Evolutionary conservation across 2,329 filamentous ascomycete species (phyloP).

Genomic region (Claviceps quebecensis): DNA sequence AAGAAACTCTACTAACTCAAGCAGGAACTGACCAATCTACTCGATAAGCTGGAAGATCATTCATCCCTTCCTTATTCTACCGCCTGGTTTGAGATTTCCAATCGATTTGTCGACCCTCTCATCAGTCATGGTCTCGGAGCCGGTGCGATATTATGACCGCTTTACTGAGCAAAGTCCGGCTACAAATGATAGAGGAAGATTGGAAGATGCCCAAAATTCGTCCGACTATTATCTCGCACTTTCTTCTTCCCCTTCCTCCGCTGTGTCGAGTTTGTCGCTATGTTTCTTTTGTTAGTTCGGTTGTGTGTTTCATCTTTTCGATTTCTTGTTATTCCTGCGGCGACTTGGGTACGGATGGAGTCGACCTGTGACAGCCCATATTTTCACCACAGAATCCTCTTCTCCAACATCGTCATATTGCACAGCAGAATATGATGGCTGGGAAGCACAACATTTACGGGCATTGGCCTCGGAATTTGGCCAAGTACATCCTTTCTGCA

Average conservation of each 20-base stretch:
- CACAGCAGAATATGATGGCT: conserved; percentile 24
- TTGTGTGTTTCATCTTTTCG: conserved; percentile 8
- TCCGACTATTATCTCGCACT: not conserved
- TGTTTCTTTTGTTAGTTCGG: conserved; percentile 5
- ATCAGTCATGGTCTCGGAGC: not conserved
- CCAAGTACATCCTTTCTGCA: conserved; percentile 20
- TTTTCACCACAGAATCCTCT: conserved; percentile 25
- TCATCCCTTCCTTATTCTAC: not conserved
- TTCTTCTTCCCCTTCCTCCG: not conserved
- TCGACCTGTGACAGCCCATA: conserved; percentile 25
- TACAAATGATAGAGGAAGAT: not conserved
- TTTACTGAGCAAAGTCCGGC: not conserved
- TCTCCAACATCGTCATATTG: conserved; percentile 24
- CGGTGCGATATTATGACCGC: not conserved
- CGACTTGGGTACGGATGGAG: conserved; percentile 22
- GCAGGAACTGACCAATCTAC: conserved; percentile 17
- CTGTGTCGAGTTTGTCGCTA: not conserved
- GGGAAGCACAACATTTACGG: conserved; percentile 22
- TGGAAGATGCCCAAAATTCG: not conserved
- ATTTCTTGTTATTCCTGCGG: conserved; percentile 19
- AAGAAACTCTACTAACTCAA: conserved; percentile 13
- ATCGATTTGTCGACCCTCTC: not conserved
- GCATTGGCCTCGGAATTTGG: conserved; percentile 20
- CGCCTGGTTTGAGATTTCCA: not conserved
- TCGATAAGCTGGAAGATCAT: conserved; percentile 3